Evolutionary conservation across 176 grass and related monocot genomes (phyloP).

Genomic region (Zoysia japonica): DNA sequence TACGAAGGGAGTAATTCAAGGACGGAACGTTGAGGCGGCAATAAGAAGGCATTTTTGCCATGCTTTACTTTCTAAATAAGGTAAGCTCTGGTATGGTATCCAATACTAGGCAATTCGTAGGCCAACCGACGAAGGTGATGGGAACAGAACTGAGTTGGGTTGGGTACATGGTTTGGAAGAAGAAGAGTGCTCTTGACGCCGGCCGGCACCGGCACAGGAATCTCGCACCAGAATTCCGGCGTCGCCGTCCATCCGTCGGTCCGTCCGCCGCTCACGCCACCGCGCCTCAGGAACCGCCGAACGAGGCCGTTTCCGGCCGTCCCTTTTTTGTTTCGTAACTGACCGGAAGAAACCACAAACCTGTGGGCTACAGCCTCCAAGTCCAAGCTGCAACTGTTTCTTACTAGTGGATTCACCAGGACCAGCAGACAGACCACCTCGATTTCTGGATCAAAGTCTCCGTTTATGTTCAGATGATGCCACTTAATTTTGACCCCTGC

Average conservation of each 20-base stretch:
- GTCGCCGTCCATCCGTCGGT: not conserved
- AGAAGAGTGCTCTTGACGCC: slow-evolving; percentile 14
- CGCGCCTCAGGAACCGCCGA: too few species aligned
- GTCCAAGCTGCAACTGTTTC: not conserved
- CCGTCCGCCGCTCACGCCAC: not conserved
- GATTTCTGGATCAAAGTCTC: not conserved
- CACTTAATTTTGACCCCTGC: not conserved
- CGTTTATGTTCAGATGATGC: not conserved
- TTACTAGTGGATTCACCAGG: too few species aligned
- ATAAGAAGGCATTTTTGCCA: too few species aligned
- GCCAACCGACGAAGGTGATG: not conserved
- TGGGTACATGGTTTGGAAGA: not conserved
- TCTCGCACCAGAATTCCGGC: not conserved
- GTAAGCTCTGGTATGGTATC: not conserved
- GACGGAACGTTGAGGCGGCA: too few species aligned
- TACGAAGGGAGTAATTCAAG: too few species aligned
- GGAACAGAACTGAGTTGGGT: not conserved
- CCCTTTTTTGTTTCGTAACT: not conserved
- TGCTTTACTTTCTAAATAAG: slow-evolving; percentile 10
- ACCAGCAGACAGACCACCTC: not conserved
- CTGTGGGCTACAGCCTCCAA: not conserved
- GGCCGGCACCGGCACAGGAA: too few species aligned
- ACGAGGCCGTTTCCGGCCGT: not conserved
- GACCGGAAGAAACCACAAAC: too few species aligned
- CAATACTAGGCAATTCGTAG: not conserved